Base-by-base conservation (phyloP, 805 yeast species). In the Brettanomyces naardenensis region DNA sequence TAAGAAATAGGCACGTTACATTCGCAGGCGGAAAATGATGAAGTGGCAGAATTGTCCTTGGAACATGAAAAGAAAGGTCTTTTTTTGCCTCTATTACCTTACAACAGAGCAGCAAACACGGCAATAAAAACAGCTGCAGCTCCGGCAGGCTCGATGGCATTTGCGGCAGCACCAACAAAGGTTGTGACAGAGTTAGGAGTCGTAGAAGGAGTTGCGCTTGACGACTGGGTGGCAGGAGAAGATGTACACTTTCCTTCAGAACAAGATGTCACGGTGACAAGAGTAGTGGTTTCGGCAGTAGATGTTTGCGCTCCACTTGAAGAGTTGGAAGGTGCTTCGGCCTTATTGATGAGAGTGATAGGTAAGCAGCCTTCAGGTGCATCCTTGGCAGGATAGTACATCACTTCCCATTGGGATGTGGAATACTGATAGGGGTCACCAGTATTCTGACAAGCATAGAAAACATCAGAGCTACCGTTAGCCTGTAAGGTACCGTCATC, bases 391-490 rank as follows among this genome's bases (percentile, higher is more conserved):
- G 25, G 13, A 14, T 32, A 32, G 27, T 33, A 33, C 36, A 33
- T 33, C 13, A 33, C 19, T 29, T 52, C 48, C 36, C 47, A 60
- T 17, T 37, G 3, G 19, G 41, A 19, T 22, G 44, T 26, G 15
- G 69, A 62, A 52, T 56, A 59, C 5, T 41, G 34, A 56, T 68
- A 68, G 14, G 71, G 69, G 46, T 69, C 73, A 27, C 47, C 44
- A 32, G 63, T 56, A 54, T 66, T 59, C 56, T 58, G 64, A 42
- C 62, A 61, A 33, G 64, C 71, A 46, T 49, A 57, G 53, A 67
- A 65, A n/a, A 54, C 53, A 29, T 41, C 40, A 20, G 52, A 23
- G n/a, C 54, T 38, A 28, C 63, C 62, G 33, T 52, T 44, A 19
- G 41, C 31, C 28, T 64, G 49, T 18, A 36, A 31, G 31, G 48